These are phyloP conservation scores for Aspergillus intermedius DNA, from an alignment of 2,329 filamentous ascomycete genomes.

Conservation along the genomic window DNA sequence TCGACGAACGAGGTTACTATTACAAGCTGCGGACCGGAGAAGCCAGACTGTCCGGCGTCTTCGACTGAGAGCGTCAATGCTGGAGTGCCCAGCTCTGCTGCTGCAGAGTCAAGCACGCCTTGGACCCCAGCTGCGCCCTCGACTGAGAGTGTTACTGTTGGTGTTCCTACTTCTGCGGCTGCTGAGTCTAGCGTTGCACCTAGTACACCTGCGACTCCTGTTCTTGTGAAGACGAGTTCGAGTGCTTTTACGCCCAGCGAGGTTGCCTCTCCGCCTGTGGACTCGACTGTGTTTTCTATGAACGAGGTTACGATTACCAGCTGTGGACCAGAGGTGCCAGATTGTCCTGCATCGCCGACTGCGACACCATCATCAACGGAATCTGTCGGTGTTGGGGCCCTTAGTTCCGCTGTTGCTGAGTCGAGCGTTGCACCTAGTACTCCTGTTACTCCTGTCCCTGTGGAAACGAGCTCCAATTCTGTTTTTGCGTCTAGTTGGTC, in stretches of 20 bases:
- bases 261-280: no score
- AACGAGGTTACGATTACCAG: constrained; percentile 1
- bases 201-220: constrained; percentile 28
- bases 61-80: no score
- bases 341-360: no score
- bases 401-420: background rate
- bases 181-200: background rate
- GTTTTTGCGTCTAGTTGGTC: no score
- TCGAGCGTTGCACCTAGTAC: background rate
- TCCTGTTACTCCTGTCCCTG: constrained; percentile 27
- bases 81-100: background rate
- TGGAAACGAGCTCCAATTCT: constrained; percentile 31
- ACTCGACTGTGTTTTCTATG: constrained; percentile 9
- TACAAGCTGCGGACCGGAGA: constrained; percentile 3
- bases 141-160: no score
- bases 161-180: background rate
- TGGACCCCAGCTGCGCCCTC: background rate
- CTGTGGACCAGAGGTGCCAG: background rate
- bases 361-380: no score
- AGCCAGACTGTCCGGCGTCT: no score
- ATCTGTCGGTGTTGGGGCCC: no score
- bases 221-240: constrained; percentile 46
- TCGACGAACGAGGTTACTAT: background rate
- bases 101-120: background rate
- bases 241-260: no score